A percentile compares a stretch with the other conserved stretches of the same genome.
Conservation (phyloP, 2,329 filamentous ascomycete genomes). For the Cucurbitaria berberidis region DNA sequence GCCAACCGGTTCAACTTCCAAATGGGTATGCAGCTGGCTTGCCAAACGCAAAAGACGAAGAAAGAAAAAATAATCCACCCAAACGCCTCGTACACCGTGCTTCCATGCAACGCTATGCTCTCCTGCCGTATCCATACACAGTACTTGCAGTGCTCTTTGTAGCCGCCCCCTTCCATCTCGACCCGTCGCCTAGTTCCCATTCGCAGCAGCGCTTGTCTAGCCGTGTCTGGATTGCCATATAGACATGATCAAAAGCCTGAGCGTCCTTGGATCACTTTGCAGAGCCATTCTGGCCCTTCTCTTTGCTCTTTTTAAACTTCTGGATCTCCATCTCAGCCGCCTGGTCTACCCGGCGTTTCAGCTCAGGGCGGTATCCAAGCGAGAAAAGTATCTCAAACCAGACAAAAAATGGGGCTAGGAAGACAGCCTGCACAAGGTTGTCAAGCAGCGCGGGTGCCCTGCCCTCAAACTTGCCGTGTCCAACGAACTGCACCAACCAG, state of each 20-base stretch:
- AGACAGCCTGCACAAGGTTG: constrained; percentile 88
- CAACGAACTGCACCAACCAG: constrained; percentile 91
- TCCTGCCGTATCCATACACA: constrained; percentile 12
- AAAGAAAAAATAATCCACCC: not conserved
- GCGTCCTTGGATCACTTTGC: constrained; percentile 20
- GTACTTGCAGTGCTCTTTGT: not conserved
- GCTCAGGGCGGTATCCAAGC: constrained; percentile 86
- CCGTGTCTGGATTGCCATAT: not conserved
- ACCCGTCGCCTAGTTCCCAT: not conserved
- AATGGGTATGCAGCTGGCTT: not conserved
- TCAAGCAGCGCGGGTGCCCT: constrained; percentile 88
- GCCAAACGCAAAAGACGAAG: constrained; percentile 5
- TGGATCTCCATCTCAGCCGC: constrained; percentile 76
- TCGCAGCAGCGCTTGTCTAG: not conserved
- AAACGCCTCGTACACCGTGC: constrained; percentile 30
- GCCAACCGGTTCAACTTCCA: constrained; percentile 5
- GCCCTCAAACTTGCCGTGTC: constrained; percentile 87
- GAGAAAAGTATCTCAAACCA: constrained; percentile 94
- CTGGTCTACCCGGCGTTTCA: constrained; percentile 80
- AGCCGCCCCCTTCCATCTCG: not conserved
- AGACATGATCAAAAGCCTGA: not conserved
- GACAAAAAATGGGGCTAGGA: constrained; percentile 93
- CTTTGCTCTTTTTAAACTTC: constrained; percentile 69
- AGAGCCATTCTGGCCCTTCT: constrained; percentile 46
- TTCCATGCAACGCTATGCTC: constrained; percentile 29